Evolutionary conservation across 2,329 filamentous ascomycete genomes (phyloP).

Genomic region (Cordyceps pruinosa): DNA sequence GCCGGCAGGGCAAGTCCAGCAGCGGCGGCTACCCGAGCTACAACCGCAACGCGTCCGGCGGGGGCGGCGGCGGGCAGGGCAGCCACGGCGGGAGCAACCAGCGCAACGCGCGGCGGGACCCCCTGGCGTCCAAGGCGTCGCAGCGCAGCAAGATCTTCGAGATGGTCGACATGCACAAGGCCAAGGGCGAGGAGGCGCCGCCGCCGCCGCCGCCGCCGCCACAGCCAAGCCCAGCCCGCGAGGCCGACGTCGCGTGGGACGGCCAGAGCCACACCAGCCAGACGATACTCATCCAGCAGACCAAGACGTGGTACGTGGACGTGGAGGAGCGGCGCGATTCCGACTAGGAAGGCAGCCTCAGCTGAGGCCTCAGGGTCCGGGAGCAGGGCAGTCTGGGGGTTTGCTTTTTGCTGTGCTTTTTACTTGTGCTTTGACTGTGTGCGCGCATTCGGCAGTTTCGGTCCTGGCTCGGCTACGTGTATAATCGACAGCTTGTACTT

Average conservation of each 20-base stretch:
- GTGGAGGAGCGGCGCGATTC: conserved; percentile 4
- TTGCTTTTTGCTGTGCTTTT: neutral
- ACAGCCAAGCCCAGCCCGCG: neutral
- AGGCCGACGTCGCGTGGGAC: conserved; percentile 7
- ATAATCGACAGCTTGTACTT: neutral
- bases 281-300: conserved; percentile 13
- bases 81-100: neutral
- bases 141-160: conserved; percentile 11
- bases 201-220: neutral
- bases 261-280: conserved; percentile 11
- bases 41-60: conserved; percentile 11
- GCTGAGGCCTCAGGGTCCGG: neutral
- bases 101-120: neutral
- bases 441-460: neutral
- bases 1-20: conserved; percentile 13
- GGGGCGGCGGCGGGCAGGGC: conserved; percentile 12
- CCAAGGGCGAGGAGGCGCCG: neutral
- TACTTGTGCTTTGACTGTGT: neutral
- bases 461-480: neutral
- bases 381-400: neutral
- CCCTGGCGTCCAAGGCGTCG: conserved; percentile 9
- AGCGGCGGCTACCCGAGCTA: conserved; percentile 12
- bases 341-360: neutral
- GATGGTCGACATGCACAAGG: conserved; percentile 10
- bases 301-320: conserved; percentile 12